Percentiles rank a stretch among this genome's conserved stretches.
Evolutionary conservation across 2,329 filamentous ascomycete genomes (phyloP).

Genomic region (Cladophialophora exuberans): DNA sequence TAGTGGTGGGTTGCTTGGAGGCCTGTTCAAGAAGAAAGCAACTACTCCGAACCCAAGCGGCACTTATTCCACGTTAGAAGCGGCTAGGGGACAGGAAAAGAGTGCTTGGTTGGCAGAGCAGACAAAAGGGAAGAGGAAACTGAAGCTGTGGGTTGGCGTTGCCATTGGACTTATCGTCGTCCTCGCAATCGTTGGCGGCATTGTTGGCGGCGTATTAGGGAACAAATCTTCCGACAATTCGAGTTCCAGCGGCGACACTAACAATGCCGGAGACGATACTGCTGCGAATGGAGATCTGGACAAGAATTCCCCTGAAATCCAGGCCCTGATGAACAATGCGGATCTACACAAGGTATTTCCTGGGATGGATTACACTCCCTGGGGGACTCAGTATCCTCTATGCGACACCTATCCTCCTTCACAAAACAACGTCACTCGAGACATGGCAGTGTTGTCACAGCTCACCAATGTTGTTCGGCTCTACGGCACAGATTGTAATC

Average conservation of each 20-base stretch:
- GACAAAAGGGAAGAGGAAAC: conserved; percentile 64
- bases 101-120: conserved; percentile 66
- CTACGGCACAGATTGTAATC: conserved; percentile 96
- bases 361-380: conserved; percentile 91
- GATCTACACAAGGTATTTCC: conserved; percentile 91
- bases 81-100: conserved; percentile 58
- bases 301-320: conserved; percentile 77
- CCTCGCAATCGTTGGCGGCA: conserved; percentile 72
- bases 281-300: conserved; percentile 69
- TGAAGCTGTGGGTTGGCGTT: conserved; percentile 70
- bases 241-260: conserved; percentile 32
- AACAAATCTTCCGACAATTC: conserved; percentile 48
- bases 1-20: conserved; percentile 47
- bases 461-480: conserved; percentile 85
- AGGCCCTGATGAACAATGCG: conserved; percentile 76
- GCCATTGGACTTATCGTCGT: conserved; percentile 67
- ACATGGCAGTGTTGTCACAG: conserved; percentile 86
- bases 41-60: conserved; percentile 44
- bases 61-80: conserved; percentile 61
- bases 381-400: conserved; percentile 86
- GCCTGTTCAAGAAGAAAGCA: conserved; percentile 44
- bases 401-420: conserved; percentile 77
- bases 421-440: conserved; percentile 92
- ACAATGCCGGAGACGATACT: conserved; percentile 62
- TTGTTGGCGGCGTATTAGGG: conserved; percentile 72